Evolutionary conservation across 139 green algal species (phyloP).

Genomic region (Chlorella sorokiniana): DNA sequence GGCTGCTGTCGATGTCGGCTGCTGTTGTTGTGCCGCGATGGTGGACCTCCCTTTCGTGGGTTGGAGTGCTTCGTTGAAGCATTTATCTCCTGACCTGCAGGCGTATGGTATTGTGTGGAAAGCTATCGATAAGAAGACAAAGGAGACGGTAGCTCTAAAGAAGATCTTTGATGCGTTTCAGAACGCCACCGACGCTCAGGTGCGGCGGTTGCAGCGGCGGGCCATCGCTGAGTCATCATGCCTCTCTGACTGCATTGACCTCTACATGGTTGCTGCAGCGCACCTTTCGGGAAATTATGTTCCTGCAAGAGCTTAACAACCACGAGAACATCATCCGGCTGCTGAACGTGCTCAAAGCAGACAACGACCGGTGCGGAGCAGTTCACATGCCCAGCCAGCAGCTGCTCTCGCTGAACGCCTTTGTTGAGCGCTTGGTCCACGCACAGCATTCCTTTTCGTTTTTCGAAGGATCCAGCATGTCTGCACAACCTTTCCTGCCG

Average conservation of each 20-base stretch:
- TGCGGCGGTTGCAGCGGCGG: slow-evolving; percentile 30
- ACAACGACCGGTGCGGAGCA: slow-evolving; percentile 80
- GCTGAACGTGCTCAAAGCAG: slow-evolving; percentile 94
- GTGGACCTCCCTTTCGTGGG: too few relatives aligned
- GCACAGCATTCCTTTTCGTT: background rate
- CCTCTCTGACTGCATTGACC: too few relatives aligned
- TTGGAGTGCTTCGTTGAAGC: too few relatives aligned
- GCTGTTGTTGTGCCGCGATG: background rate
- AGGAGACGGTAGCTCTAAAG: slow-evolving; percentile 89
- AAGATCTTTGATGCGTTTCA: slow-evolving; percentile 99
- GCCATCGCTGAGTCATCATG: background rate
- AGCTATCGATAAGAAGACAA: slow-evolving; percentile 88
- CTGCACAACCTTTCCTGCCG: background rate
- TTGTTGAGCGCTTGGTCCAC: too few relatives aligned
- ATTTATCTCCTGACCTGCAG: slow-evolving; percentile 57
- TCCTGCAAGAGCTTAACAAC: slow-evolving; percentile 94
- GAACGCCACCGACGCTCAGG: slow-evolving; percentile 96
- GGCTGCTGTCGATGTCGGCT: background rate
- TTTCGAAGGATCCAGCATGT: background rate
- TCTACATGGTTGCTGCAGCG: slow-evolving; percentile 61
- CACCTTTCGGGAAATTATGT: slow-evolving; percentile 99
- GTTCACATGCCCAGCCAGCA: background rate
- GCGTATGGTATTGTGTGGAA: slow-evolving; percentile 99
- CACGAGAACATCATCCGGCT: slow-evolving; percentile 95
- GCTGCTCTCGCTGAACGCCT: background rate